These are phyloP conservation scores for Tricholoma sp. DNA, from an alignment of 768 basidiomycete genomes.

Conservation along the genomic window DNA sequence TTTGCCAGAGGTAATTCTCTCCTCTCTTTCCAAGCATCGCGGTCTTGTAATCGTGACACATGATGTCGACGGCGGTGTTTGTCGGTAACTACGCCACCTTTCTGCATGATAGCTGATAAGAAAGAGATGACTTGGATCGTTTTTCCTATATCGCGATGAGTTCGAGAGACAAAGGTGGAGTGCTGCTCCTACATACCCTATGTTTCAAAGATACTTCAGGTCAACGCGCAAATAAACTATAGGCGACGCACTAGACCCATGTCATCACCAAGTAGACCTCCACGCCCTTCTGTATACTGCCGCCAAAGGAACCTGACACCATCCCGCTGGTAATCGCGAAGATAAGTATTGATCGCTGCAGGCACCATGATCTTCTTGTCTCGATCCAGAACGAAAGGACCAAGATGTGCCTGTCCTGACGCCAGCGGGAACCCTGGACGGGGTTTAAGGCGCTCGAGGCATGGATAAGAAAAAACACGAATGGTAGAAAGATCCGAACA, in stretches of 20 bases:
- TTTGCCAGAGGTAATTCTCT: constrained; percentile 61
- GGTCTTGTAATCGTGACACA: constrained; percentile 64
- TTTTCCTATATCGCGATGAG: constrained; percentile 51
- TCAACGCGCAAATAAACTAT: neutral
- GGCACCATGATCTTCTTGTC: constrained; percentile 49
- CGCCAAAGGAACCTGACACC: constrained; percentile 80
- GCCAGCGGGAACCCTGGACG: constrained; percentile 52
- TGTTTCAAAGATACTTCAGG: neutral
- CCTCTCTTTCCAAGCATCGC: constrained; percentile 43
- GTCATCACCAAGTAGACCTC: constrained; percentile 90
- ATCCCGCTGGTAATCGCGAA: constrained; percentile 89
- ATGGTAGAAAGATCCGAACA: neutral
- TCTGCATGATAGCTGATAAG: constrained; percentile 88
- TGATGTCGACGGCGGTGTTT: constrained; percentile 58
- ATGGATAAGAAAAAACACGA: neutral
- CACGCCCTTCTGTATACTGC: constrained; percentile 59
- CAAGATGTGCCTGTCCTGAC: constrained; percentile 35
- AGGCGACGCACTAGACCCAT: constrained; percentile 69
- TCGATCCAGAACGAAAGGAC: constrained; percentile 48
- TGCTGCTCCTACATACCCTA: constrained; percentile 12
- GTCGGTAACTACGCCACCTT: constrained; percentile 62
- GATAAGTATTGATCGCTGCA: constrained; percentile 70
- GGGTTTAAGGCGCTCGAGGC: constrained; percentile 25
- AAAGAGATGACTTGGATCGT: constrained; percentile 92
- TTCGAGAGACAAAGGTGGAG: neutral